Conservation (phyloP, 2,329 filamentous ascomycete genomes). For the Colletotrichum orchidophilum region DNA sequence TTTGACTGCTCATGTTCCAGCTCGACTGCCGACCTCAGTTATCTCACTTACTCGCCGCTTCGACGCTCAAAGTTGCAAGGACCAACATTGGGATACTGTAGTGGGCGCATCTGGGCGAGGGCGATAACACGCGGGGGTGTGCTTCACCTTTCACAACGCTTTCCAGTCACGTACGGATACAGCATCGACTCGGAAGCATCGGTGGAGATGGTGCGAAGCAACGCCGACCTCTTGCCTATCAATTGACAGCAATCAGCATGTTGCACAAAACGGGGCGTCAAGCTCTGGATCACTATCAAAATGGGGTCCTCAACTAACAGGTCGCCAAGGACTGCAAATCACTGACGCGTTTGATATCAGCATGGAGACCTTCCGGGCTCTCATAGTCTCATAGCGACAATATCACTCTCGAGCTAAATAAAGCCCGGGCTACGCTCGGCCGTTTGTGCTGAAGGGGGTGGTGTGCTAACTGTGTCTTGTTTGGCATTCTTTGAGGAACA, state of each 20-base stretch:
- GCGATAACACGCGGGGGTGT: background rate
- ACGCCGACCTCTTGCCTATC: background rate
- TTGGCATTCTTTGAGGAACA: conserved; percentile 15
- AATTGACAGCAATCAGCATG: background rate
- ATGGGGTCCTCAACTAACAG: background rate
- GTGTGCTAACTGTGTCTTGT: conserved; percentile 1
- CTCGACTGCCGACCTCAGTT: background rate
- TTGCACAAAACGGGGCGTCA: background rate
- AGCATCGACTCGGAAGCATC: background rate
- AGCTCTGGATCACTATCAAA: background rate
- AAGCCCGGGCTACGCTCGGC: conserved; percentile 11
- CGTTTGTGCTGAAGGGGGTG: conserved; percentile 11
- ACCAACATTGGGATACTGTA: background rate
- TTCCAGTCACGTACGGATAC: background rate
- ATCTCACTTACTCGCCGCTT: background rate
- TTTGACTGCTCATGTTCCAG: background rate
- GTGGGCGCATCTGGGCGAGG: background rate
- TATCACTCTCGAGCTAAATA: conserved; percentile 18
- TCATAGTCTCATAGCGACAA: background rate
- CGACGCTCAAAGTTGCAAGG: background rate
- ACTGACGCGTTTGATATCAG: background rate
- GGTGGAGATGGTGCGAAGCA: background rate
- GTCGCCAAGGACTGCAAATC: background rate
- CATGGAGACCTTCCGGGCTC: background rate
- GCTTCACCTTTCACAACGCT: background rate